phyloP scores from a whole-genome alignment of 331 rosid species.

The Malus hybrid region DNA sequence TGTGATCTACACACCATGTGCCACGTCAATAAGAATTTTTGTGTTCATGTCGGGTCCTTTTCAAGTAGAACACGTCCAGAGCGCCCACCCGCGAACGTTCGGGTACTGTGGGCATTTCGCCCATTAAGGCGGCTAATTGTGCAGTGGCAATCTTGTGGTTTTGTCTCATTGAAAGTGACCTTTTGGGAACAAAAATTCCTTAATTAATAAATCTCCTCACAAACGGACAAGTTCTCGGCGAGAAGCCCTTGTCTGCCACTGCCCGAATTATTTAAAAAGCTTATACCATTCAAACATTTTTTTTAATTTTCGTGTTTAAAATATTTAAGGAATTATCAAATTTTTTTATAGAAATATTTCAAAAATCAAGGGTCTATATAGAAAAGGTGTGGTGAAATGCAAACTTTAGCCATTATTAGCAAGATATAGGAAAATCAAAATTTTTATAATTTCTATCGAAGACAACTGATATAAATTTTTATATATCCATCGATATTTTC shows the following conservation, averaged over 20 bases:
- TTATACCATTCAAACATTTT: no score
- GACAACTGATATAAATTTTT: no score
- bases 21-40: conserved; percentile 49
- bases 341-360: no score
- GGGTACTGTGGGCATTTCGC: conserved; percentile 25
- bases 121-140: conserved; percentile 17
- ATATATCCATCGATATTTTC: no score
- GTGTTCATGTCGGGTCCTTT: conserved; percentile 40
- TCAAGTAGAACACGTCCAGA: conserved; percentile 37
- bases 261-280: conserved; percentile 11
- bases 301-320: no score
- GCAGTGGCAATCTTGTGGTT: conserved; percentile 34
- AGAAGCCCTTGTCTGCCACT: conserved; percentile 31
- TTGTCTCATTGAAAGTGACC: conserved; percentile 2
- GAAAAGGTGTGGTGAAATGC: no score
- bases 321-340: no score
- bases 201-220: conserved; percentile 30
- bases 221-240: conserved; percentile 40
- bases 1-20: conserved; percentile 6
- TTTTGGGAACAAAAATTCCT: conserved; percentile 13
- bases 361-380: no score
- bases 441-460: accelerated
- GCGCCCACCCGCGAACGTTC: conserved; percentile 35
- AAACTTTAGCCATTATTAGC: no score
- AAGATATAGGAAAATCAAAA: no score